Base-by-base conservation (phyloP, 2,329 filamentous ascomycete genomes). In the Cryphonectria nitschkei region DNA sequence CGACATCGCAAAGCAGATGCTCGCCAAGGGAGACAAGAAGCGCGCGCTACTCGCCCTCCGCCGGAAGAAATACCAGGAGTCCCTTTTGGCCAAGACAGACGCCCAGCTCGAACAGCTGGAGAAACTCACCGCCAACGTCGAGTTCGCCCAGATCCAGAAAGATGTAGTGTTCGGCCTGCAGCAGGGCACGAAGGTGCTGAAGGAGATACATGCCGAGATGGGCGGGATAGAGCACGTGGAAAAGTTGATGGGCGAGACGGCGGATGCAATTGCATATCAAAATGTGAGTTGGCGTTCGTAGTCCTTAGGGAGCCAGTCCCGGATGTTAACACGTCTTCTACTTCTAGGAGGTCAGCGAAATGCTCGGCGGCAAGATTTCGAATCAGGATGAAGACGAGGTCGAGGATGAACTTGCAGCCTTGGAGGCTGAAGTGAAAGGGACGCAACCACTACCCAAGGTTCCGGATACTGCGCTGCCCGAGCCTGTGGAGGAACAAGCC, bases 371-470 rank as follows among this genome's bases (percentile, higher is more conserved):
- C 16, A 90, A 91, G 76, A 95, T 99, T 84, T 93, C 94, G 19
- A 96, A 94, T 78, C 92, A 97, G 77, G 96, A 99, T 81, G 96
- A 99, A 81, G 95, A 98, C 78, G 96, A 98, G 78, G 96, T 99
- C 46, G 96, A 99, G 79, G 95, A 98, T 78, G 96, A 99, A 82
- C 85, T 99, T 67, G 93, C 93, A 69, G 91, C 90, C 0, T 85
- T 99, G 74, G 92, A 95, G 80, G 85, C 84, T 56, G 90, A 95
- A 75, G 68, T 83, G 37, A 79, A 80, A 6, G 70, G 71, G 56
- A 19, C 46, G 61, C 67, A 52, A 50, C 64, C 62, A 19, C 68
- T 79, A 62, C 78, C 78, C 32, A 77, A 70, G 64, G 78, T 76
- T 8, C 78, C 79, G 3, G 68, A 76, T 34, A 78, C 75, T 32